A percentile compares a stretch with the other conserved stretches of the same genome.
Conservation (phyloP, 1,284 basidiomycete species). For the Malassezia cuniculi region DNA sequence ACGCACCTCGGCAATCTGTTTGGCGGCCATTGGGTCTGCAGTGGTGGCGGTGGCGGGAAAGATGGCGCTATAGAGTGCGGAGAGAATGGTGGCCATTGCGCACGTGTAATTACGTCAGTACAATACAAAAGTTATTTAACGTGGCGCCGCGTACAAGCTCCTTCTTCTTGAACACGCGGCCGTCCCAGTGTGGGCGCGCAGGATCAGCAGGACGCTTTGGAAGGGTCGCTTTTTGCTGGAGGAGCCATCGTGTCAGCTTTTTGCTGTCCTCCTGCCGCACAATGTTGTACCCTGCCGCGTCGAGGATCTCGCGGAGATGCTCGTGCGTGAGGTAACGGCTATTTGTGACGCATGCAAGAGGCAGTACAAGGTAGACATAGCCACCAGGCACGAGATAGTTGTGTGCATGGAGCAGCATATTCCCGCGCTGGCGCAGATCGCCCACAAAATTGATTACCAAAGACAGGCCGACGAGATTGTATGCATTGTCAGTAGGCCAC, state of each 20-base stretch:
- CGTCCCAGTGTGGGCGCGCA: constrained; percentile 22
- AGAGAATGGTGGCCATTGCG: neutral
- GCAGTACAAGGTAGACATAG: constrained; percentile 46
- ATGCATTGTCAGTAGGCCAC: constrained; percentile 29
- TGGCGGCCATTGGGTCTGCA: constrained; percentile 33
- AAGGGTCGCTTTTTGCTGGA: constrained; percentile 16
- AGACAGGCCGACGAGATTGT: constrained; percentile 45
- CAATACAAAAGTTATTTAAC: constrained; percentile 46
- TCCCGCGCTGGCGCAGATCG: constrained; percentile 39
- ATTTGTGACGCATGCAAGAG: constrained; percentile 45
- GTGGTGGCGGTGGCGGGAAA: too few relatives aligned
- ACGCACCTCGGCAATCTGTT: constrained; percentile 35
- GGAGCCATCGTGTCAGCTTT: constrained; percentile 46
- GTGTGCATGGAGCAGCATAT: constrained; percentile 37
- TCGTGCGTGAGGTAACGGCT: constrained; percentile 45
- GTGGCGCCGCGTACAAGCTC: constrained; percentile 38
- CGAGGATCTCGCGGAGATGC: constrained; percentile 38
- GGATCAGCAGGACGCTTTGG: neutral
- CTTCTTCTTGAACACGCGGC: constrained; percentile 41
- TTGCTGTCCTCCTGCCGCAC: constrained; percentile 42
- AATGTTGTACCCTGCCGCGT: constrained; percentile 42
- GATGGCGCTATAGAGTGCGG: neutral
- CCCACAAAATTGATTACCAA: constrained; percentile 48
- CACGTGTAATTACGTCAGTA: constrained; percentile 9
- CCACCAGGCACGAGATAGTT: constrained; percentile 30